phyloP scores from a whole-genome alignment of 2,329 filamentous ascomycete species.

The Aspergillus latus region DNA sequence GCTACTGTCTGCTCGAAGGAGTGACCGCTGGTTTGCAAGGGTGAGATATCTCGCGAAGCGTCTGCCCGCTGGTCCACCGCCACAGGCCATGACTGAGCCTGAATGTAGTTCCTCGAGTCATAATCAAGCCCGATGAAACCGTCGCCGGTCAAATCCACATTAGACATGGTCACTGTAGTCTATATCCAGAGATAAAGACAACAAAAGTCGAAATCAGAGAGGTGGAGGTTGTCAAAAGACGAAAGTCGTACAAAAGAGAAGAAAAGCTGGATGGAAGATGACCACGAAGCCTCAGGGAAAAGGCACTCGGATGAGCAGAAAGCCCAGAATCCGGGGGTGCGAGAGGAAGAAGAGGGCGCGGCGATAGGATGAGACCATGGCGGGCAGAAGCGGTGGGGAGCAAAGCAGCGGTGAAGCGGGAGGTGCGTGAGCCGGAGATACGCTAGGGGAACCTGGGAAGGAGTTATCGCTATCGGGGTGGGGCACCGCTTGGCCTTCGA shows the following conservation, averaged over 20 bases:
- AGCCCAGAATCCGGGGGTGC: constrained; percentile 31
- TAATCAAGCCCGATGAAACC: constrained; percentile 50
- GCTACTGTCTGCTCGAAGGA: constrained; percentile 44
- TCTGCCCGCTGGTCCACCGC: constrained; percentile 43
- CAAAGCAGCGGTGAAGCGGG: constrained; percentile 46
- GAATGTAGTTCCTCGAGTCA: constrained; percentile 48
- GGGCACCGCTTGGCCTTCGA: constrained; percentile 17
- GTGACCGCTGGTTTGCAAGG: constrained; percentile 47
- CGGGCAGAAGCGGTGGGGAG: constrained; percentile 41
- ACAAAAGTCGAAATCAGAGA: constrained; percentile 16
- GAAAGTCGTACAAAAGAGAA: constrained; percentile 25
- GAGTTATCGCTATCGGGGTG: constrained; percentile 27
- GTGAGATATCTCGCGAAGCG: constrained; percentile 42
- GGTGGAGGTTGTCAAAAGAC: constrained; percentile 12
- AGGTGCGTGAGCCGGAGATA: constrained; percentile 31
- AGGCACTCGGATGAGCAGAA: constrained; percentile 32
- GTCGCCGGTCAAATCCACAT: constrained; percentile 46
- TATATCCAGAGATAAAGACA: constrained; percentile 22
- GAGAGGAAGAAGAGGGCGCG: constrained; percentile 29
- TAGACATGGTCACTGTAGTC: constrained; percentile 39
- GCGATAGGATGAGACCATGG: constrained; percentile 34
- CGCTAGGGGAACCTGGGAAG: constrained; percentile 39
- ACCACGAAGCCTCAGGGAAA: constrained; percentile 26
- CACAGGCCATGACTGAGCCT: constrained; percentile 45
- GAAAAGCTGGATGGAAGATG: constrained; percentile 17